These are phyloP conservation scores for Tricharina praecox DNA, from an alignment of 495 filamentous ascomycete species.

Conservation along the genomic window DNA sequence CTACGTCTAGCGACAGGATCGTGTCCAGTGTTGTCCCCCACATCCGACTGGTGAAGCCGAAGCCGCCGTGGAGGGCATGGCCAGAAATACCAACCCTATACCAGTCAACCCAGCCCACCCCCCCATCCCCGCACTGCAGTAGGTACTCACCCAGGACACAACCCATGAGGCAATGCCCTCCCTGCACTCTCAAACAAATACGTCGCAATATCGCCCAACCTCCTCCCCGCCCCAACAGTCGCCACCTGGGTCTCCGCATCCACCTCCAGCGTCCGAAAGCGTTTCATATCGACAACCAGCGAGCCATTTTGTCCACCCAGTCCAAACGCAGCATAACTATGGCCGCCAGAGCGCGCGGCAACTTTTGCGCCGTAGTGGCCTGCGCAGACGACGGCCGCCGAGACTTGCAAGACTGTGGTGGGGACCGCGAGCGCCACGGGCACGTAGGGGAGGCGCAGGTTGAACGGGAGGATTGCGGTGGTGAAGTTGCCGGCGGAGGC, in stretches of 20 bases:
- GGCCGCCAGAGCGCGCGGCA: conserved; percentile 54
- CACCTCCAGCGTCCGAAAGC: conserved; percentile 33
- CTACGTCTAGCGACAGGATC: conserved; percentile 42
- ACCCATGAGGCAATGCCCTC: conserved; percentile 32
- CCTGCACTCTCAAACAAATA: conserved; percentile 43
- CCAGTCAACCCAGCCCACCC: background rate
- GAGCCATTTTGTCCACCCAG: conserved; percentile 37
- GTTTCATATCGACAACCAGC: conserved; percentile 41
- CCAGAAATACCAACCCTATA: conserved; percentile 50
- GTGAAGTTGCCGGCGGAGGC: no score
- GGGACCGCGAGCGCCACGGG: conserved; percentile 50
- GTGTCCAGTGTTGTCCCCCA: conserved; percentile 51
- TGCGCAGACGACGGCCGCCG: conserved; percentile 18
- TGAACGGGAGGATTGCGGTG: conserved; percentile 34
- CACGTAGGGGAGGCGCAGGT: conserved; percentile 42
- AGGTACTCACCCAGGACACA: conserved; percentile 18
- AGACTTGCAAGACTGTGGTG: conserved; percentile 24
- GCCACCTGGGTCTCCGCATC: conserved; percentile 41
- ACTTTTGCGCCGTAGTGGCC: conserved; percentile 32
- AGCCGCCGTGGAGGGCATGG: conserved; percentile 56
- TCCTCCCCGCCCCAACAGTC: conserved; percentile 47
- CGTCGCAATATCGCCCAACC: conserved; percentile 42
- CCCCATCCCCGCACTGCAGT: background rate
- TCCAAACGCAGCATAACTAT: conserved; percentile 48
- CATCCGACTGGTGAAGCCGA: conserved; percentile 42